Base-by-base conservation (phyloP, 1,284 basidiomycete genomes). In the Cutaneotrichosporon sp. region DNA sequence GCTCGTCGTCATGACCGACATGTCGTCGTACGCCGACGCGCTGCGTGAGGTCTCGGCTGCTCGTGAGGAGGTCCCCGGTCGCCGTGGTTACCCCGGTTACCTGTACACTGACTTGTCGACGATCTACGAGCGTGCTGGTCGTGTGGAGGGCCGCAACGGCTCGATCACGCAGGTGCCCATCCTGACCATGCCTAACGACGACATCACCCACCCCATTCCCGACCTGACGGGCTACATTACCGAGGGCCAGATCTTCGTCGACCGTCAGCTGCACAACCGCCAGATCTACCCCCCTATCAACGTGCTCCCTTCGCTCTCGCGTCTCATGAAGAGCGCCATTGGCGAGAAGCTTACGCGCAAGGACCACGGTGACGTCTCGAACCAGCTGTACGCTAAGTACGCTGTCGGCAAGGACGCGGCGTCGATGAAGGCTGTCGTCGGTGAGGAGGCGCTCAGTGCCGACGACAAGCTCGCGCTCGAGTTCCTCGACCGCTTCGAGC, bases 201-300 rank as follows among this genome's bases (percentile, higher is more conserved):
- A 99, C 86, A 99, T 99, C 81, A 99, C 97, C 51, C 97, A 99
- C 82, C 97, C 97, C 64, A 99, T 99, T 82, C 97, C 96, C 73
- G 97, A 99, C 88, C 85, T 99, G 83, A 99, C 94, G 72, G 97
- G 97, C 60, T 99, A 99, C 83, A 99, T 99, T 80, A 98, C 96
- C 46, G 84, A 98, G 84, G 97, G 97, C 60, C 97, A 99, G 83
- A 97, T 99, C 82, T 97, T 91, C 82, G 91, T 99, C 76, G 97
- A 99, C 85, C 90, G 96, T 72, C 80, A 82, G 67, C 73, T 80
- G 16, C 65, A 77, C 74, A 80, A 80, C 73, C 86, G 91, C 75
- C 96, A 98, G 82, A 96, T 99, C 81, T 99, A 98, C 84, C 97
- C 97, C 51, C 97, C 97, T 56, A 99, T 99, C 86, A 99, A 99